Evolutionary conservation across 768 basidiomycete genomes (phyloP), one percentile per base, ranked within the genome.

Genomic region (Suillus americanus): DNA sequence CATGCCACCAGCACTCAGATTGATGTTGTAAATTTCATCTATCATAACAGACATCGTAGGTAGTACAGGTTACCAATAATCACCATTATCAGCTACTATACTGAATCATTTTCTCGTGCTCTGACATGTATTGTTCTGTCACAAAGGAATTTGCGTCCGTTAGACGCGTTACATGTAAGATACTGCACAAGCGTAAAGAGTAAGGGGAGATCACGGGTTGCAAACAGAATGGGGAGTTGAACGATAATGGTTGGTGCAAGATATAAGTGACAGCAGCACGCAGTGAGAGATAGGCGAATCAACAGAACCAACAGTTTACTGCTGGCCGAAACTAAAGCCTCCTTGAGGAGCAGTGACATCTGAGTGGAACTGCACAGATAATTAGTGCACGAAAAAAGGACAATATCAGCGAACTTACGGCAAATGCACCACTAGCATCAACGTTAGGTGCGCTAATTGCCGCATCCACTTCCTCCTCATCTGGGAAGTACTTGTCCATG

Each of bases 401-500:
- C 48, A 43, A 8, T 28, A 20, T 14, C 33, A 64, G 62, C 3
- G 54, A 9, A 80, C 89, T 70, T 76, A 92, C 91, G 64, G 89
- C 86, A 77, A 91, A 92, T 12, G 86, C 84, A 69, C 90, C 91
- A 37, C 86, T 79, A 30, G 89, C 80, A 67, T 93, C 90, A 14
- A 93, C 88, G 51, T 83, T 86, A 20, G 93, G 86, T n/a, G 88
- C 89, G 60, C 81, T 85, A 71, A 94, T 89, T 25, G 86, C 90
- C 61, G 92, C 88, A 73, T 94, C 94, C 60, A 92, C 84, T 56
- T 96, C 97, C 75, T 98, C 97, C 73, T 99, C 97, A 67, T 96
- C 95, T 40, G 95, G 94, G 91, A 97, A 97, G 82, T 97, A 97
- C 74, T 96, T 96, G 81, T 94, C 91, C 91, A 94, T 94, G 73